A percentile compares a stretch with the other conserved stretches of the same genome.
Evolutionary conservation across 345 rosid species (phyloP).

Genomic region (Ceriops zippeliana): DNA sequence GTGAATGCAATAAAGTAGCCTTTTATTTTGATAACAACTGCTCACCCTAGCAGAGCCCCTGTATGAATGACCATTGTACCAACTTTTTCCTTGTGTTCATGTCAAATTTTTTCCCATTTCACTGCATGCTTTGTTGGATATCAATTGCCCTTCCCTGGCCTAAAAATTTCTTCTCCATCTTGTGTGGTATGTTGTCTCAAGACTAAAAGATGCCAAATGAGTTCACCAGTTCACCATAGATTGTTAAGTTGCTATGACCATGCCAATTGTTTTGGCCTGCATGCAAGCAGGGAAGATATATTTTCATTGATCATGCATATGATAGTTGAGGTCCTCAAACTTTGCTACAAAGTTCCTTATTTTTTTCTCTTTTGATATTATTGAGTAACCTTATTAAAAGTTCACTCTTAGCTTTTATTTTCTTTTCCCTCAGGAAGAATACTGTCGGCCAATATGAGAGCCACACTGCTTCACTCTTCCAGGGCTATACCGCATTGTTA

Average conservation of each 20-base stretch:
- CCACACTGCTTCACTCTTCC: conserved; percentile 87
- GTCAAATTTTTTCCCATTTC: not conserved
- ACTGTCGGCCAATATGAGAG: conserved; percentile 98
- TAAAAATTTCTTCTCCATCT: too few species aligned
- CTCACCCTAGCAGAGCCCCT: not conserved
- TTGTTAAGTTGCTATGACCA: not conserved
- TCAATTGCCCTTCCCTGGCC: too few species aligned
- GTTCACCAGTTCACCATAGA: too few species aligned
- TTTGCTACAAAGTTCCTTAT: not conserved
- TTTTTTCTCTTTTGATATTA: not conserved
- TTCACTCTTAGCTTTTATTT: conserved; percentile 15
- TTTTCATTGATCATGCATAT: not conserved
- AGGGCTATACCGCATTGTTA: conserved; percentile 87
- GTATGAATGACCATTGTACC: not conserved
- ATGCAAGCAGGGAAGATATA: not conserved
- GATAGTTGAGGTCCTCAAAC: not conserved
- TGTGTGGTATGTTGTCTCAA: too few species aligned
- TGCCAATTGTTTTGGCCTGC: not conserved
- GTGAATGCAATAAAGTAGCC: too few species aligned
- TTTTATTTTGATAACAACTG: not conserved
- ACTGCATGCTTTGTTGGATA: too few species aligned
- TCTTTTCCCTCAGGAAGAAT: conserved; percentile 58
- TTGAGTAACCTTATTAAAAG: not conserved
- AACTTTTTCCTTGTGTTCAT: not conserved
- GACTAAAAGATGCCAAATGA: too few species aligned